Evolutionary conservation across 1,284 basidiomycete genomes (phyloP), one percentile per base, ranked within the genome.

Genomic region (Ceratobasidium sp.): DNA sequence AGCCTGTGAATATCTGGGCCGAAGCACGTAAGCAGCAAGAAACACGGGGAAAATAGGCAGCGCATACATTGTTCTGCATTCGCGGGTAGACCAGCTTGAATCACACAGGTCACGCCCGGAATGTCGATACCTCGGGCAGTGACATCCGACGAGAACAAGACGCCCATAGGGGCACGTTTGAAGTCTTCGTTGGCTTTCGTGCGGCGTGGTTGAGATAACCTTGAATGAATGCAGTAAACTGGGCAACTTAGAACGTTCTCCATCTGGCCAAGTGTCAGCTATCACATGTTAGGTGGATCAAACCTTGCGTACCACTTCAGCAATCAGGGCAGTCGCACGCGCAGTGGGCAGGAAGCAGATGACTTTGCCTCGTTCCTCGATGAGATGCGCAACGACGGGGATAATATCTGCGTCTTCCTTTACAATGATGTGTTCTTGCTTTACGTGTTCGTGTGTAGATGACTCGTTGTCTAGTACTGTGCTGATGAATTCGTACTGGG

Each of bases 311-410:
- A 90, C 87, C 66, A 90, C 82, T 38, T 88, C 87, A n/a, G 86
- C 85, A n/a, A 87, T 87, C 64, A 92, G 85, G 27, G 86, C 87
- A 0, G 90, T 90, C 1, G 90, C 88, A 69, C 90, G 87, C 1
- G 92, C 92, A 12, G 92, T 93, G n/a, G 91, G 90, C 70, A 91
- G 87, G 86, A 93, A 93, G 7, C 88, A 86, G 83, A 92, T 91
- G 4, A 87, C 82, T 82, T 89, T 85, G 79, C 85, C 82, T 1
- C 41, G 73, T 1, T 87, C 85, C n/a, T 84, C 81, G 59, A 81
- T 83, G 33, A 88, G 80, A 55, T 86, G 80, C 20, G 83, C 82
- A 20, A 87, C 33, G 12, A 86, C 85, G 2, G 89, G 86, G 35
- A 92, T 82, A n/a, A 85, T 84, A 55, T 89, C 85, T 7, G 82